phyloP scores from a whole-genome alignment of 768 basidiomycete genomes.

The Tephrocybe rancida region DNA sequence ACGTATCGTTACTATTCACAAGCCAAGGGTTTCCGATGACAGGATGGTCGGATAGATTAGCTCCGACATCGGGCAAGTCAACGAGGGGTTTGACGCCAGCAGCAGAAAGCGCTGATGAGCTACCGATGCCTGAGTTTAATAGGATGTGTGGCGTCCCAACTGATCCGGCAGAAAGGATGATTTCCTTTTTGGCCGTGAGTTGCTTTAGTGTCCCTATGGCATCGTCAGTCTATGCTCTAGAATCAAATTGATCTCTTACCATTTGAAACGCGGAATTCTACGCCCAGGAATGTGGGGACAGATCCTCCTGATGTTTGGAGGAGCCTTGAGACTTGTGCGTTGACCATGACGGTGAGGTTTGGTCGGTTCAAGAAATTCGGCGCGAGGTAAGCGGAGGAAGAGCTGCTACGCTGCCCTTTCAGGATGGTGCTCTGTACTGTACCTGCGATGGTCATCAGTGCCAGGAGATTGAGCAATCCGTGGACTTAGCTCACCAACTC shows the following conservation, averaged over 20 bases:
- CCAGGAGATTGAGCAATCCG: background rate
- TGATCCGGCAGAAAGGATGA: conserved; percentile 47
- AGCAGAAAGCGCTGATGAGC: conserved; percentile 18
- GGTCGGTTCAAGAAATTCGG: conserved; percentile 4
- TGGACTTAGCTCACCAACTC: conserved; percentile 1
- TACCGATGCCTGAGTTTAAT: conserved; percentile 39
- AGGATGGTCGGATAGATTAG: conserved; percentile 36
- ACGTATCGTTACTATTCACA: conserved; percentile 28
- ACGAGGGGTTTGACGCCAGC: conserved; percentile 29
- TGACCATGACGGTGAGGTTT: conserved; percentile 17
- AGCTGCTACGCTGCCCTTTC: conserved; percentile 16
- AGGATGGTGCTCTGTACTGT: conserved; percentile 12
- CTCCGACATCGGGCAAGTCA: conserved; percentile 35
- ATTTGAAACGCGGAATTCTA: conserved; percentile 1
- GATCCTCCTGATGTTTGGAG: conserved; percentile 4
- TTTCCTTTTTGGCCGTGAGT: conserved; percentile 48
- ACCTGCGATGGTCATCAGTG: conserved; percentile 1
- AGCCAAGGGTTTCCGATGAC: conserved; percentile 23
- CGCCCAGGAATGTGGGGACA: background rate
- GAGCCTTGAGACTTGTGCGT: conserved; percentile 19
- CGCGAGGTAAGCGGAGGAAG: conserved; percentile 20
- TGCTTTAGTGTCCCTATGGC: background rate
- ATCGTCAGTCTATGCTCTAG: background rate
- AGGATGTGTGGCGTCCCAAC: conserved; percentile 40
- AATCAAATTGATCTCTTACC: background rate